Evolutionary conservation across 352 stramenopile species (phyloP).

Genomic region (Phytopythium sindhum): DNA sequence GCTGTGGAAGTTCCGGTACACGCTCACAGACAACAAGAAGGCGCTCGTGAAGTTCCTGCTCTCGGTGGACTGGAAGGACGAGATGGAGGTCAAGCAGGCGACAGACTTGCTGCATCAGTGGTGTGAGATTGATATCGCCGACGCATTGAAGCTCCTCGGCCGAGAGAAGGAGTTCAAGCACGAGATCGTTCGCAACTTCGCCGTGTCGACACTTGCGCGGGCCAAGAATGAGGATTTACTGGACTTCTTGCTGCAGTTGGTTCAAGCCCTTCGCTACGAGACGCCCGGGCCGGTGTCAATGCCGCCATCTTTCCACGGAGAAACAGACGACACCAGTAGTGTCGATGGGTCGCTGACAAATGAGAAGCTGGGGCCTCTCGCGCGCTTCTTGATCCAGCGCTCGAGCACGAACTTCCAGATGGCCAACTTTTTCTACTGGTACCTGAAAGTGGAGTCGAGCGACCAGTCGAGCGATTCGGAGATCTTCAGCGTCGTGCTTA

Average conservation of each 20-base stretch:
- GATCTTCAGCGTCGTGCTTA: conserved; percentile 76
- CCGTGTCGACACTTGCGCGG: conserved; percentile 92
- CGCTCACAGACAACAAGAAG: conserved; percentile 92
- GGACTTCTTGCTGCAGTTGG: conserved; percentile 97
- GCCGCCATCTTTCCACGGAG: conserved; percentile 27
- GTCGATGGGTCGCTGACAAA: conserved; percentile 37
- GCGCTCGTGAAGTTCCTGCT: conserved; percentile 98
- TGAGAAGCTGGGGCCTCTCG: conserved; percentile 75
- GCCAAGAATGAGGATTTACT: conserved; percentile 97
- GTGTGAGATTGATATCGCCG: conserved; percentile 96
- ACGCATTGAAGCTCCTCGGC: conserved; percentile 97
- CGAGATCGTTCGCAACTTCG: conserved; percentile 93
- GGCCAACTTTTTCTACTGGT: conserved; percentile 99
- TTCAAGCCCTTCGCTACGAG: conserved; percentile 95
- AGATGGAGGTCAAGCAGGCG: conserved; percentile 95
- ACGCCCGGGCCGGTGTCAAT: conserved; percentile 34
- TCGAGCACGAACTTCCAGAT: conserved; percentile 94
- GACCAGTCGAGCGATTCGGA: conserved; percentile 72
- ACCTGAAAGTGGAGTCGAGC: conserved; percentile 73
- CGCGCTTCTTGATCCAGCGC: conserved; percentile 93
- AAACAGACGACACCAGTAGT: conserved; percentile 36
- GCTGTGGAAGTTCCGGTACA: conserved; percentile 97
- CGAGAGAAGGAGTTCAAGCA: conserved; percentile 89
- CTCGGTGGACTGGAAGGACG: conserved; percentile 97
- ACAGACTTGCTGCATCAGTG: conserved; percentile 78